Evolutionary conservation across 345 rosid genomes (phyloP).

Genomic region (Clarkia xantiana): DNA sequence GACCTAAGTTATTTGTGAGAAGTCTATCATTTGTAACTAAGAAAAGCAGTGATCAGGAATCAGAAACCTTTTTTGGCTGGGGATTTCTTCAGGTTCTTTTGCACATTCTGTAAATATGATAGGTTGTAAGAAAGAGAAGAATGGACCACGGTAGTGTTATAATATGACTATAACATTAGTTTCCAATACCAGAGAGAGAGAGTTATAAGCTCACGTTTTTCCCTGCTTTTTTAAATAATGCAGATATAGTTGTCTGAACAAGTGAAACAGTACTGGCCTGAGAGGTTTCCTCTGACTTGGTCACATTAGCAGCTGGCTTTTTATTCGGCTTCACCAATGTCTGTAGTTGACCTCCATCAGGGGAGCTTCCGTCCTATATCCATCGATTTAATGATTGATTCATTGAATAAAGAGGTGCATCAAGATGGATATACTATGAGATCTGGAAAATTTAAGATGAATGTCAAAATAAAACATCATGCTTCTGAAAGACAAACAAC

Average conservation of each 20-base stretch:
- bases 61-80: constrained; percentile 27
- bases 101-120: constrained; percentile 18
- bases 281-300: constrained; percentile 20
- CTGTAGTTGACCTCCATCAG: constrained; percentile 11
- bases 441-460: constrained; percentile 12
- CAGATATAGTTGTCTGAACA: constrained; percentile 64
- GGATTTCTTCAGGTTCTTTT: constrained; percentile 18
- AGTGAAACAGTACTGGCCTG: constrained; percentile 29
- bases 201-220: constrained; percentile 28
- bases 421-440: constrained; percentile 2
- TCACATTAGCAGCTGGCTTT: constrained; percentile 15
- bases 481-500: constrained; percentile 11
- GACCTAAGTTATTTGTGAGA: constrained; percentile 10
- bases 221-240: constrained; percentile 59
- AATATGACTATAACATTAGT: not conserved
- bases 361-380: constrained; percentile 16
- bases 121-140: constrained; percentile 10
- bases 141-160: not conserved
- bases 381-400: not conserved
- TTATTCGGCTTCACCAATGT: constrained; percentile 2
- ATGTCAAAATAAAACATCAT: constrained; percentile 10
- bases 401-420: not conserved
- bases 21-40: constrained; percentile 5
- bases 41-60: constrained; percentile 10
- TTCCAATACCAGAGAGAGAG: not conserved